Evolutionary conservation across 164 flowering plant genomes (phyloP), one percentile per base, ranked within the genome.

Genomic region (Protea cynaroides): DNA sequence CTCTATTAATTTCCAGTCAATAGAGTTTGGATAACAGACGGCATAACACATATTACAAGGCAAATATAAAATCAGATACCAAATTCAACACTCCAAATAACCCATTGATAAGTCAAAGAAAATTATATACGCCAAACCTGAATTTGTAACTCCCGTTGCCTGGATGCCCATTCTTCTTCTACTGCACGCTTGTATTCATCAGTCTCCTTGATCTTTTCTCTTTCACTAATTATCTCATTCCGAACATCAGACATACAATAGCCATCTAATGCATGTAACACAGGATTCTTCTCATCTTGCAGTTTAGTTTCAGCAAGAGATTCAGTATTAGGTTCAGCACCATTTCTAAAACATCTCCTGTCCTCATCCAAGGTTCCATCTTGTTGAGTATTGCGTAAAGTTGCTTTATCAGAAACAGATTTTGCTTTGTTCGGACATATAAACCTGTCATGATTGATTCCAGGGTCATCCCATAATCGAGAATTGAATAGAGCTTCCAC

Each of bases 161-260:
- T 84, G 61, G 90, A 72, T 50, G 85, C 88, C 92, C 80, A 83
- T 70, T 93, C 98, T 83, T 83, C 87, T 74, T 87, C 89, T 61
- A 61, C 37, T 36, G 92, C 96, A 56, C 66, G 82, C 66, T 81
- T 93, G 74, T 80, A 89, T 50, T 84, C 97, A 61, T 77, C 94
- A 47, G 97, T 88, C 75, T 86, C 88, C 80, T 93, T 94, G 11
- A 83, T 73, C 74, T 73, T 90, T 70, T 94, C 96, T 61, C 92
- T 75, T 10, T 76, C 84, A 65, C 60, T 73, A 57, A 87, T 79
- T 52, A 87, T 67, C 59, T 65, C 66, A 38, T 46, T 69, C 63
- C 70, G 71, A 29, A 53, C 37, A 59, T 59, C 37, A 57, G 43
- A 58, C 37, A 40, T 22, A 62, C 38, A 66, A 38, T 71, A 67